These are phyloP conservation scores for Zygotorulaspora chibaensis DNA, from an alignment of 805 yeast genomes.

Conservation along the genomic window DNA sequence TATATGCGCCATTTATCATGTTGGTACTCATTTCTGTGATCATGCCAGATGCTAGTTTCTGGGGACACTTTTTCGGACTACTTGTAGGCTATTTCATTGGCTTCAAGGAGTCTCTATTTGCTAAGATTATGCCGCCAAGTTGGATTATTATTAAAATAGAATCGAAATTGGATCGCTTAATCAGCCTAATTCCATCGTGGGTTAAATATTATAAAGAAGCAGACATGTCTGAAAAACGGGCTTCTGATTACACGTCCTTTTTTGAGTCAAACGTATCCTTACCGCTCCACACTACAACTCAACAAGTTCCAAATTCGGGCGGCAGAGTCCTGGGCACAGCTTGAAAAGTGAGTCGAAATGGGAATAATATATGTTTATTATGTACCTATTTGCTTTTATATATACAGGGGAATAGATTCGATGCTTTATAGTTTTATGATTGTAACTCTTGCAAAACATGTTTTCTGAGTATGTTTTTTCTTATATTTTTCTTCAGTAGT, in stretches of 20 bases:
- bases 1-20: constrained; percentile 51
- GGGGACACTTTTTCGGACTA: constrained; percentile 71
- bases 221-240: constrained; percentile 35
- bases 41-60: constrained; percentile 62
- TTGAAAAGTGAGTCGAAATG: background rate
- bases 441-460: constrained; percentile 38
- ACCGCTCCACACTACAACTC: constrained; percentile 16
- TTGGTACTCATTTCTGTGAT: constrained; percentile 48
- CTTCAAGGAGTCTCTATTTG: constrained; percentile 46
- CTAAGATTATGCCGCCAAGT: constrained; percentile 60
- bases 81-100: constrained; percentile 62
- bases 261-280: constrained; percentile 16
- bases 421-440: constrained; percentile 7
- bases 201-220: constrained; percentile 58
- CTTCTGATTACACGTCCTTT: constrained; percentile 28
- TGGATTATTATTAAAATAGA: constrained; percentile 63
- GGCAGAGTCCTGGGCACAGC: constrained; percentile 23
- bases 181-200: constrained; percentile 49
- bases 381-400: constrained; percentile 3
- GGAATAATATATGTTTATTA: background rate
- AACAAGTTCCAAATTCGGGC: constrained; percentile 5
- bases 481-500: constrained; percentile 46
- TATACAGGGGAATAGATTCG: constrained; percentile 6
- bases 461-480: constrained; percentile 70
- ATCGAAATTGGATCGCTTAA: constrained; percentile 44